Percentiles rank a stretch among this genome's conserved stretches.
Evolutionary conservation across 192 early-diverging fungal genomes (phyloP).

Genomic region (Dimargaris xerosporica): DNA sequence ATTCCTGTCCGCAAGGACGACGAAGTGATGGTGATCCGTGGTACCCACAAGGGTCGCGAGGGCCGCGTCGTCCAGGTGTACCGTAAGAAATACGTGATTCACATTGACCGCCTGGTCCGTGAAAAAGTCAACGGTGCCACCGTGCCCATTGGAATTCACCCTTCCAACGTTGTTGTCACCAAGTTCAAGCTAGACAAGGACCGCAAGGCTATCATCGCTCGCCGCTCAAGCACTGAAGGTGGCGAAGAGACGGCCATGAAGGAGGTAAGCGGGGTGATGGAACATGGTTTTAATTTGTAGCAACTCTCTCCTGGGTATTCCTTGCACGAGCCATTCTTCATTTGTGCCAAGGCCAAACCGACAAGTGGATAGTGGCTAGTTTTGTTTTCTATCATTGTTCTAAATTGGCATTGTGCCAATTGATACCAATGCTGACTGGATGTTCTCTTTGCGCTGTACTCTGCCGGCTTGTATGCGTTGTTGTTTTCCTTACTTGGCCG

Average conservation of each 20-base stretch:
- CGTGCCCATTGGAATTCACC: slow-evolving; percentile 87
- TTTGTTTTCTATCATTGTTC: no score
- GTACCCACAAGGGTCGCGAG: slow-evolving; percentile 90
- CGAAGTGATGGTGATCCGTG: slow-evolving; percentile 91
- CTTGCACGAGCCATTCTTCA: no score
- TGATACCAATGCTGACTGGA: no score
- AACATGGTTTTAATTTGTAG: neutral
- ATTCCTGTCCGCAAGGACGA: slow-evolving; percentile 96
- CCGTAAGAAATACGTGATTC: slow-evolving; percentile 99
- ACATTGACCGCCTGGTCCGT: slow-evolving; percentile 90
- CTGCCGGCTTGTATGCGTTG: no score
- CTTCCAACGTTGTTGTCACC: slow-evolving; percentile 97
- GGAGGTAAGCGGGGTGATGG: slow-evolving; percentile 7
- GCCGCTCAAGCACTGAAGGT: slow-evolving; percentile 43
- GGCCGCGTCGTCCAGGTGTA: slow-evolving; percentile 94
- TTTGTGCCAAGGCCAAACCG: no score
- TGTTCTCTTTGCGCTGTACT: no score
- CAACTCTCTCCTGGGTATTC: no score
- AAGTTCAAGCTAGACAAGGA: slow-evolving; percentile 94
- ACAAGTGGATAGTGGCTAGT: no score
- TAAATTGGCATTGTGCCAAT: no score
- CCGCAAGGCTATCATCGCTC: slow-evolving; percentile 74
- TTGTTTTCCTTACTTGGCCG: no score
- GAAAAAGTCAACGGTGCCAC: slow-evolving; percentile 96
- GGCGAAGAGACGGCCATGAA: slow-evolving; percentile 21